Evolutionary conservation across 2,329 filamentous ascomycete species (phyloP).

Genomic region (Massarina eburnea): DNA sequence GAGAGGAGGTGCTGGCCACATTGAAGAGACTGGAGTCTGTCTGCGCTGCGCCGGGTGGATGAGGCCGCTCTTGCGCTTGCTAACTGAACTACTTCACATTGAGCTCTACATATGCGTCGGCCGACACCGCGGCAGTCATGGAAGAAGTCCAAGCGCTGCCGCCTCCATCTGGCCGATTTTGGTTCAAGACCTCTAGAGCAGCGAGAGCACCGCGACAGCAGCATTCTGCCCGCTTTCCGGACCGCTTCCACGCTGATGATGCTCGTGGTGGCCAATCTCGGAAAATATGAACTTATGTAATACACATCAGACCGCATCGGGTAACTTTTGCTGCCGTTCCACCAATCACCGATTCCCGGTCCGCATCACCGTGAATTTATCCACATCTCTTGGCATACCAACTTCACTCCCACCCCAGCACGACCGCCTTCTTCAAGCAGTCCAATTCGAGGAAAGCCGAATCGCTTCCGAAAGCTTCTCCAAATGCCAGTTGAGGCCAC

Average conservation of each 20-base stretch:
- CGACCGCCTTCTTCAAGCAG: background rate
- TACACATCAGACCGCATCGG: background rate
- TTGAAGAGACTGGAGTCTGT: constrained; percentile 64
- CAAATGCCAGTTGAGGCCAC: constrained; percentile 3
- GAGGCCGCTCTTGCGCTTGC: constrained; percentile 7
- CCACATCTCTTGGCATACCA: constrained; percentile 8
- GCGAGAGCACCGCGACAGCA: no score
- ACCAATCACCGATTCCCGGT: constrained; percentile 5
- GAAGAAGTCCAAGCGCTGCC: no score
- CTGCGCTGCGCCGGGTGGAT: constrained; percentile 47
- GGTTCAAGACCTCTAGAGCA: no score
- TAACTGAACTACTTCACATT: no score
- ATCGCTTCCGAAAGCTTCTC: background rate
- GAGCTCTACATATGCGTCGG: no score
- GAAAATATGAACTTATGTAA: background rate
- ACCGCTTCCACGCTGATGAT: background rate
- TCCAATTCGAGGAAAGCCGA: background rate
- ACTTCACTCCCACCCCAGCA: background rate
- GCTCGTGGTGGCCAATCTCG: background rate
- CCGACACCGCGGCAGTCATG: no score
- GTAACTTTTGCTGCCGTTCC: background rate
- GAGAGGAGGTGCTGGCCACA: constrained; percentile 67
- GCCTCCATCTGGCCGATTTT: no score
- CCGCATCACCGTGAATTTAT: constrained; percentile 9
- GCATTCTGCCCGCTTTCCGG: no score